These are phyloP conservation scores for Kernera saxatilis DNA, from an alignment of 345 rosid genomes.

Conservation along the genomic window DNA sequence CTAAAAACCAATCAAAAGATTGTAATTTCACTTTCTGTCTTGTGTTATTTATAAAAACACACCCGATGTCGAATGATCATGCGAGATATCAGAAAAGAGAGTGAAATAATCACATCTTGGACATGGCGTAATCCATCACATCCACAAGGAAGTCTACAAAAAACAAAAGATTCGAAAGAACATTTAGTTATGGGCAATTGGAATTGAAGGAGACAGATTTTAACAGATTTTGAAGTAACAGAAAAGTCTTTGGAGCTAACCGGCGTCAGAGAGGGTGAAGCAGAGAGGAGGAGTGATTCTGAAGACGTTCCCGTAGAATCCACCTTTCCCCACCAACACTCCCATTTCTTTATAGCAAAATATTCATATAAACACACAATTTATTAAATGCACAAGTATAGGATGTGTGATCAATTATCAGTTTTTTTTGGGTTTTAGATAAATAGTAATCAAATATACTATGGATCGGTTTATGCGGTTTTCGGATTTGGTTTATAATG, in stretches of 20 bases:
- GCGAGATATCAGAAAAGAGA: background rate
- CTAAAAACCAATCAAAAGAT: background rate
- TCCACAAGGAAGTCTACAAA: conserved; percentile 76
- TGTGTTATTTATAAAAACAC: background rate
- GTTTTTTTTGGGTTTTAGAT: background rate
- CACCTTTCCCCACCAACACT: conserved; percentile 83
- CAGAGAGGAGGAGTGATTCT: conserved; percentile 91
- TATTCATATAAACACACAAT: background rate
- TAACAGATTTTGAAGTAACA: background rate
- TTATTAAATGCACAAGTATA: background rate
- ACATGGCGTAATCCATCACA: conserved; percentile 67
- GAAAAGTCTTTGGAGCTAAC: conserved; percentile 27
- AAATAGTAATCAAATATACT: background rate
- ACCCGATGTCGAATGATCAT: background rate
- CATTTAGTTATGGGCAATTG: background rate
- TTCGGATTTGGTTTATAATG: background rate
- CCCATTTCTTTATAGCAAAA: conserved; percentile 54
- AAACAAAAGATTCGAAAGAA: background rate
- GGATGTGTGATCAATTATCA: background rate
- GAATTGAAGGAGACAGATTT: background rate
- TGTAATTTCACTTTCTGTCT: background rate
- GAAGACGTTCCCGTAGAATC: conserved; percentile 73
- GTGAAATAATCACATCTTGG: conserved; percentile 54
- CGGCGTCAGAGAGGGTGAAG: conserved; percentile 80
- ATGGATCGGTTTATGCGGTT: background rate